Evolutionary conservation across 2,329 filamentous ascomycete species (phyloP).

Genomic region (Sarocladium kiliense): DNA sequence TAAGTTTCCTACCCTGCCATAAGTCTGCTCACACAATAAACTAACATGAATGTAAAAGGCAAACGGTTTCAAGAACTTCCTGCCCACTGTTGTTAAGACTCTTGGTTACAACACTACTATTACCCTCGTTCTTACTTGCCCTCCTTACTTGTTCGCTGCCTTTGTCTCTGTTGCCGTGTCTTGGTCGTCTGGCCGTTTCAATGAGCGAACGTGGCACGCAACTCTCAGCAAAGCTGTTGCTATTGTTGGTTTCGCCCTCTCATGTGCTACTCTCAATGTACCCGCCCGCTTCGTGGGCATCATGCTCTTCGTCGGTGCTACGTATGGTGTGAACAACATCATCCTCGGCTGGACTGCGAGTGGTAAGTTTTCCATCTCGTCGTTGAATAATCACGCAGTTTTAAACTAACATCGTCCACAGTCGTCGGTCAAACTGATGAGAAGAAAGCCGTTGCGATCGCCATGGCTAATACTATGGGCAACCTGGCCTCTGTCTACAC

Average conservation of each 20-base stretch:
- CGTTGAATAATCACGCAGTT: no score
- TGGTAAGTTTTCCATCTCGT: no score
- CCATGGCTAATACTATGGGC: slow-evolving; percentile 16
- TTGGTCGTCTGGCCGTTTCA: slow-evolving; percentile 31
- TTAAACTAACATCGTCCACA: no score
- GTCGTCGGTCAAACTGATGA: slow-evolving; percentile 31
- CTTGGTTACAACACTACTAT: slow-evolving; percentile 41
- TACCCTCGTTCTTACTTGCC: slow-evolving; percentile 42
- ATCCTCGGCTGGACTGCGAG: slow-evolving; percentile 31
- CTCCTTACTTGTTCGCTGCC: slow-evolving; percentile 26
- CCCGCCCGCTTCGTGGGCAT: slow-evolving; percentile 23
- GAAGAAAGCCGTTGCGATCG: slow-evolving; percentile 32
- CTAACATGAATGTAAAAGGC: background rate
- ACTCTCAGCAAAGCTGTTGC: slow-evolving; percentile 33
- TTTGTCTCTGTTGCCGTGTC: slow-evolving; percentile 18
- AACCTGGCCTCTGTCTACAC: slow-evolving; percentile 16
- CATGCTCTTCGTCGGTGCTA: slow-evolving; percentile 23
- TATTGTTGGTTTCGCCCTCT: slow-evolving; percentile 31
- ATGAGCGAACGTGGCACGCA: slow-evolving; percentile 39
- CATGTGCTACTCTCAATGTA: slow-evolving; percentile 19
- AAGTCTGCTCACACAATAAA: no score
- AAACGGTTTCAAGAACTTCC: slow-evolving; percentile 36
- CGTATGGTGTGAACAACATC: slow-evolving; percentile 31
- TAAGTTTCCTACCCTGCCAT: no score
- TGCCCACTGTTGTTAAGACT: slow-evolving; percentile 11